Base-by-base conservation (phyloP, 176 grass and related monocot genomes). In the Eremochloa ophiuroides region DNA sequence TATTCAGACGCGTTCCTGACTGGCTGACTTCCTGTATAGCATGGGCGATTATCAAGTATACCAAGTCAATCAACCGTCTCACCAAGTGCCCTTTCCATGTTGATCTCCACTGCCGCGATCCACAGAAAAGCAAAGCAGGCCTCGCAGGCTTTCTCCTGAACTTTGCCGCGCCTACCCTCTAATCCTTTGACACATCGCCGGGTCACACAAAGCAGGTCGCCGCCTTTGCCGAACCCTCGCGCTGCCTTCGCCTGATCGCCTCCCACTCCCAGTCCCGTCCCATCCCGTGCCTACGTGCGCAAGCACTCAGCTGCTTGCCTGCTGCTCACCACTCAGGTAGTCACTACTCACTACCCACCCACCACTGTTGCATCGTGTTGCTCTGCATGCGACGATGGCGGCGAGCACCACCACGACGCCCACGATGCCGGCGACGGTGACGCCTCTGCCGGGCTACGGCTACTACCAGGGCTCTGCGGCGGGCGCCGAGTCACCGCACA, bases 41-140 rank as follows among this genome's bases (percentile, higher is more conserved):
- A 51, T 25, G 76, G 62, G 6, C 17, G 31, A 8, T 28, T n/a
- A 17, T 29, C 38, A 40, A 40, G 38, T 40, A 40, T 1, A 23
- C 6, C 1, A 18, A 17, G 23, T n/a, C n/a, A n/a, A 35, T 5
- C 34, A 35, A 35, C 39, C 39, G 10, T 40, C 39, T 40, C 39
- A 65, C 78, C 71, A 18, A 73, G 65, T 48, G 15, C 29, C 60
- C 78, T 92, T 92, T 92, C 74, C 90, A 80, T 77, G 86, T 53
- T 72, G 62, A 10, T 80, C 23, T 84, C 79, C 90, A 92, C 83
- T 90, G 38, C 56, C 40, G 39, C 58, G 60, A 78, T 77, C 79
- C 60, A 41, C 64, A 34, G 76, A 91, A 91, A 91, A 81, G 82
- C 79, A 59, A 13, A 8, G n/a, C n/a, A n/a, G n/a, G n/a, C 76